Evolutionary conservation across 345 rosid genomes (phyloP).

Genomic region (Hypericum perforatum): DNA sequence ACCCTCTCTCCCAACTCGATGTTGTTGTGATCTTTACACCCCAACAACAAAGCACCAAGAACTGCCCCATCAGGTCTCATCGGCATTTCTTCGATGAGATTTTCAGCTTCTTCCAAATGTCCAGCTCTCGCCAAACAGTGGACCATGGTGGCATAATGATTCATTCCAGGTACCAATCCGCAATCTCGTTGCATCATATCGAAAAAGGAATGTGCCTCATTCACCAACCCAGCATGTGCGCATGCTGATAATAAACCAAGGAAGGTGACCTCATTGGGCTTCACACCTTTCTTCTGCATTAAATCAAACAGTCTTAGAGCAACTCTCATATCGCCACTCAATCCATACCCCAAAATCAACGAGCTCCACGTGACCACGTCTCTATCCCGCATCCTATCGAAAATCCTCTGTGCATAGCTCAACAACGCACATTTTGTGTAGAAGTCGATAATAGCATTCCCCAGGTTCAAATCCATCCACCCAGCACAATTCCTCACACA

Average conservation of each 20-base stretch:
- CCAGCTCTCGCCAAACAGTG: constrained; percentile 59
- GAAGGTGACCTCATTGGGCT: constrained; percentile 52
- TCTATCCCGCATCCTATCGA: constrained; percentile 28
- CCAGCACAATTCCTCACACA: constrained; percentile 34
- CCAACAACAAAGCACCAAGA: constrained; percentile 40
- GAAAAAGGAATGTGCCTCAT: constrained; percentile 28
- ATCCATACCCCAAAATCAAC: constrained; percentile 47
- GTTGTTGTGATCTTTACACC: constrained; percentile 47
- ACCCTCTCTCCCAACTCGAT: constrained; percentile 49
- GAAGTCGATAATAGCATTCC: constrained; percentile 46
- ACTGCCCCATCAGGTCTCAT: constrained; percentile 53
- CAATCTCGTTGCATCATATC: constrained; percentile 31
- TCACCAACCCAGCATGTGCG: constrained; percentile 56
- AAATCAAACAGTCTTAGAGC: constrained; percentile 33
- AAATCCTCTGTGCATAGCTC: constrained; percentile 25
- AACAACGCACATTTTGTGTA: constrained; percentile 40
- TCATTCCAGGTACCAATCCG: constrained; percentile 35
- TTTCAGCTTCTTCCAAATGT: constrained; percentile 48
- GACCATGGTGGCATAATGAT: constrained; percentile 44
- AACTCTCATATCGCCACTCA: constrained; percentile 29
- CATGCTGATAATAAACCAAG: constrained; percentile 58
- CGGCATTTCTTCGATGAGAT: constrained; percentile 40
- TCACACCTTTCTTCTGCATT: constrained; percentile 25
- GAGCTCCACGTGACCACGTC: constrained; percentile 70
- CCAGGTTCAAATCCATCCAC: constrained; percentile 38